A percentile compares a stretch with the other conserved stretches of the same genome.
Evolutionary conservation across 305 asterid genomes (phyloP).

Genomic region (Vinca major): DNA sequence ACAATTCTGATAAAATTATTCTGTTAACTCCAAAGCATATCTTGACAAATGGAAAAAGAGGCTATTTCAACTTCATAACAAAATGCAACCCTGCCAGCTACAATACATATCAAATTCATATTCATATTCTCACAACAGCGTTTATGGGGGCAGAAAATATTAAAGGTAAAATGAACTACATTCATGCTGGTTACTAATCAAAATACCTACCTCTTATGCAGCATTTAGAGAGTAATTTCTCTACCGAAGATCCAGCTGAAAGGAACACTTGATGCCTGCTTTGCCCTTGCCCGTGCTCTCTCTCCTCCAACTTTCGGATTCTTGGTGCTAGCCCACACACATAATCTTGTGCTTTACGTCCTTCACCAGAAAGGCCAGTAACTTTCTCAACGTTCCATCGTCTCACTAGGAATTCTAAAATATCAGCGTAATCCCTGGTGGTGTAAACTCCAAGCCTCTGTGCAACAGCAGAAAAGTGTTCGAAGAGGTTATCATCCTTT

Average conservation of each 20-base stretch:
- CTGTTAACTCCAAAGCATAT: constrained; percentile 13
- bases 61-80: constrained; percentile 12
- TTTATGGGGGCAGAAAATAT: background rate
- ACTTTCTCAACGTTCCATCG: constrained; percentile 66
- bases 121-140: background rate
- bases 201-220: constrained; percentile 1
- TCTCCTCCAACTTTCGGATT: constrained; percentile 54
- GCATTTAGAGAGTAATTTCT: constrained; percentile 43
- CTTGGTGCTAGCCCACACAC: constrained; percentile 59
- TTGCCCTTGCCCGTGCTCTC: constrained; percentile 61
- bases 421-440: constrained; percentile 71
- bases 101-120: background rate
- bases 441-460: constrained; percentile 70
- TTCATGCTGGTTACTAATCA: background rate
- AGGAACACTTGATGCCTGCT: constrained; percentile 38
- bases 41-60: constrained; percentile 3
- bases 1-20: constrained; percentile 2
- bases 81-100: constrained; percentile 6
- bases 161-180: background rate
- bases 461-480: constrained; percentile 59
- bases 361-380: constrained; percentile 60
- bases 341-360: constrained; percentile 59
- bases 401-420: constrained; percentile 45
- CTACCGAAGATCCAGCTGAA: constrained; percentile 66
- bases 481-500: constrained; percentile 54